Evolutionary conservation across 192 early-diverging fungal species (phyloP).

Genomic region (Gigaspora rosea): DNA sequence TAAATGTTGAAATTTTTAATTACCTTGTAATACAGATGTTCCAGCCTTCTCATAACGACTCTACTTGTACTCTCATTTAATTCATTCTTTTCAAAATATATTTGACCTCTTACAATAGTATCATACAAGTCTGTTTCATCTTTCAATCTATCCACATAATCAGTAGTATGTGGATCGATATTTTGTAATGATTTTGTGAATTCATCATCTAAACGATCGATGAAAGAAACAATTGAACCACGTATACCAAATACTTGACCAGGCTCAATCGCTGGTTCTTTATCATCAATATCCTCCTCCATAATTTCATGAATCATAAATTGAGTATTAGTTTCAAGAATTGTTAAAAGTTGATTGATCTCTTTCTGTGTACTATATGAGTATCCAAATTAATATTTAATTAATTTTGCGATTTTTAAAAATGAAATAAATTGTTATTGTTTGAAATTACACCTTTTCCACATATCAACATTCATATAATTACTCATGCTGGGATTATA

Average conservation of each 20-base stretch:
- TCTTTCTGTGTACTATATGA: constrained; percentile 55
- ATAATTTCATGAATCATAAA: constrained; percentile 71
- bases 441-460: constrained; percentile 62
- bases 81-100: constrained; percentile 76
- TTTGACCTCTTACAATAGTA: constrained; percentile 83
- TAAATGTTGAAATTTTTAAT: not conserved
- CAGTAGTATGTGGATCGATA: constrained; percentile 96
- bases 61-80: constrained; percentile 67
- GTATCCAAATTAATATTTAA: not conserved
- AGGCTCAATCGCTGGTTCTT: constrained; percentile 55
- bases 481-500: constrained; percentile 60
- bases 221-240: constrained; percentile 82
- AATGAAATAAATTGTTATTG: not conserved
- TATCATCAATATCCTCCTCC: constrained; percentile 65
- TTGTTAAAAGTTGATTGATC: constrained; percentile 74
- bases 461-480: constrained; percentile 77
- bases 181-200: constrained; percentile 93
- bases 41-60: constrained; percentile 82
- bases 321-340: constrained; percentile 75
- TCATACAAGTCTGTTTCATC: constrained; percentile 88
- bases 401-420: not conserved
- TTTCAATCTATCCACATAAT: constrained; percentile 92
- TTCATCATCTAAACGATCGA: constrained; percentile 97
- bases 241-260: constrained; percentile 65
- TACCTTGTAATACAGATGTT: constrained; percentile 96